Evolutionary conservation across 2,329 filamentous ascomycete genomes (phyloP).

Genomic region (Trichoderma endophyticum): DNA sequence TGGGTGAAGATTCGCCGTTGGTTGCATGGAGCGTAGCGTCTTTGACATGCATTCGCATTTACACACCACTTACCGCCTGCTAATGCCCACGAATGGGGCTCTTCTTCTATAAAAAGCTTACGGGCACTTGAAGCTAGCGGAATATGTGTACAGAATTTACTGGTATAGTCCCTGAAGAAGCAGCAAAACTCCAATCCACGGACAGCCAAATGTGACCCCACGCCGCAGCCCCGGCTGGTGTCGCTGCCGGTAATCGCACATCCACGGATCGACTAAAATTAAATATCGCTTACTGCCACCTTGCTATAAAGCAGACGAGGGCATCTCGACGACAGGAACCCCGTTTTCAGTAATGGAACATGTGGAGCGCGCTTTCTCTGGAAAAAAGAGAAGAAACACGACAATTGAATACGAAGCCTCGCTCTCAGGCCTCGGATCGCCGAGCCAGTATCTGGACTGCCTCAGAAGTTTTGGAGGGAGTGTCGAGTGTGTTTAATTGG

Average conservation of each 20-base stretch:
- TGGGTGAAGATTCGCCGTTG: not conserved
- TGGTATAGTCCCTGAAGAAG: not conserved
- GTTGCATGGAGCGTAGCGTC: not conserved
- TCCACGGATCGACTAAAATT: constrained; percentile 11
- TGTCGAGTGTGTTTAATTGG: not conserved
- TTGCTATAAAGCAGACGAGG: not conserved
- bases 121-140: not conserved
- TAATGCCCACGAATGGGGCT: not conserved
- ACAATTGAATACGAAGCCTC: not conserved
- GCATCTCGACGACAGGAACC: not conserved
- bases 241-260: constrained; percentile 7
- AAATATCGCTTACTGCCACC: constrained; percentile 1
- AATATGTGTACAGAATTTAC: not conserved
- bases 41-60: not conserved
- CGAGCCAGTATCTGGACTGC: not conserved
- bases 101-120: not conserved
- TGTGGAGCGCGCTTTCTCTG: not conserved
- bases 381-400: not conserved
- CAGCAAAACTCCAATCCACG: not conserved
- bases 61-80: not conserved
- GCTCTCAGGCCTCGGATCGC: not conserved
- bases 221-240: not conserved
- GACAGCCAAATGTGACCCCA: not conserved
- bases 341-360: not conserved
- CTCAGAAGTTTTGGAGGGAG: not conserved